Evolutionary conservation across 73 alveolate genomes (phyloP).

Genomic region (Paramecium octaurelia): DNA sequence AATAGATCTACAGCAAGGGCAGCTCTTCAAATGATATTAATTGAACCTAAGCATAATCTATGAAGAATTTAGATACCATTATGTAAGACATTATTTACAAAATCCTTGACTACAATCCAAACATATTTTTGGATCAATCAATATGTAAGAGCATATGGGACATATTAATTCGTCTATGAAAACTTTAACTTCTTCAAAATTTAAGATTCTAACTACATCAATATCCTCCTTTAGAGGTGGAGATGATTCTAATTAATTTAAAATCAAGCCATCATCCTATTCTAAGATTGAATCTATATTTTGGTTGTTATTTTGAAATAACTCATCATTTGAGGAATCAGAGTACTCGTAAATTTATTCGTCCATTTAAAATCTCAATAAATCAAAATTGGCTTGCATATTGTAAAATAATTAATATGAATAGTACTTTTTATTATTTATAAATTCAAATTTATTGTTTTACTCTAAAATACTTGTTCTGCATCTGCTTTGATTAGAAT

Average conservation of each 20-base stretch:
- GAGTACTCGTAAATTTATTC: too few species aligned
- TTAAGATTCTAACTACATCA: neutral
- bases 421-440: too few species aligned
- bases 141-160: neutral
- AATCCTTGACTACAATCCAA: neutral
- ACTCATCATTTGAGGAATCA: neutral
- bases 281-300: too few species aligned
- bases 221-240: neutral
- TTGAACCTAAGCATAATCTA: neutral
- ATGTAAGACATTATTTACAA: neutral
- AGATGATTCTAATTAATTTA: neutral
- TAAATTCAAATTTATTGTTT: too few species aligned
- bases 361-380: too few species aligned
- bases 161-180: conserved; percentile 19
- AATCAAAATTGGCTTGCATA: neutral
- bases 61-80: neutral
- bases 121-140: neutral
- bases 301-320: too few species aligned
- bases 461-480: too few species aligned
- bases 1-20: conserved; percentile 33
- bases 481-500: neutral
- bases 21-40: neutral
- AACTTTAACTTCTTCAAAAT: neutral
- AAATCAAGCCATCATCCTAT: neutral
- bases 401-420: too few species aligned